Evolutionary conservation across 1,139 yeast genomes (phyloP), one percentile per base, ranked within the genome.

Genomic region (Candida sanyaensis): DNA sequence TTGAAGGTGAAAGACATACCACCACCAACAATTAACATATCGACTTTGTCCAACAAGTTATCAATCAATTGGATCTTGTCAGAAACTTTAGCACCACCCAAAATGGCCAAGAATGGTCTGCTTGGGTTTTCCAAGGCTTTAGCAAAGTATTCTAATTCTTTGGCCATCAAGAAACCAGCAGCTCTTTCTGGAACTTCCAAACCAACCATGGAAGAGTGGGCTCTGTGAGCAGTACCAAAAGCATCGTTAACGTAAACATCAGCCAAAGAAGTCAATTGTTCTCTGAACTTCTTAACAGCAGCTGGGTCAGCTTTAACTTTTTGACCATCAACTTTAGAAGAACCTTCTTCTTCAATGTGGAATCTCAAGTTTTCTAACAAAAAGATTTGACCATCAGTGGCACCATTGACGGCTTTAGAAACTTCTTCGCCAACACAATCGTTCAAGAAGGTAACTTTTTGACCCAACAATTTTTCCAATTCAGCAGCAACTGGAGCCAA

Each of bases 1-100:
- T 88, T 89, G 83, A 92, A 92, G 65, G 98, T 92, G 85, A 91
- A 92, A 52, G 98, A 92, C 98, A 92, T 92, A 77, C 98, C 98
- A 77, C 98, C 98, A 70, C 98, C 97, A 64, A 92, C 86, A 74
- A 92, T 89, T 71, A 92, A 80, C 56, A 85, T 74, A 74, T 93
- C 86, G 64, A 92, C 97, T 84, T 92, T 93, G 78, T 92, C 91
- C 66, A 92, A 82, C 73, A 92, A 82, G 84, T 92, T 92, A 77
- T 93, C 97, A 68, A 92, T 92, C 76, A 92, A 85, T 80, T 90
- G 97, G 68, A 92, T 92, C 85, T 92, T 92, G 78, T 92, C 98
- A 57, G 96, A 86, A 61, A 92, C 97, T 83, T 92, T 92, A 66
- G 98, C 98, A 77, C 98, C 98, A 69, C 98, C 98, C 61, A 92